phyloP scores from a whole-genome alignment of 2,329 filamentous ascomycete genomes.

The Trichoderma sp. region DNA sequence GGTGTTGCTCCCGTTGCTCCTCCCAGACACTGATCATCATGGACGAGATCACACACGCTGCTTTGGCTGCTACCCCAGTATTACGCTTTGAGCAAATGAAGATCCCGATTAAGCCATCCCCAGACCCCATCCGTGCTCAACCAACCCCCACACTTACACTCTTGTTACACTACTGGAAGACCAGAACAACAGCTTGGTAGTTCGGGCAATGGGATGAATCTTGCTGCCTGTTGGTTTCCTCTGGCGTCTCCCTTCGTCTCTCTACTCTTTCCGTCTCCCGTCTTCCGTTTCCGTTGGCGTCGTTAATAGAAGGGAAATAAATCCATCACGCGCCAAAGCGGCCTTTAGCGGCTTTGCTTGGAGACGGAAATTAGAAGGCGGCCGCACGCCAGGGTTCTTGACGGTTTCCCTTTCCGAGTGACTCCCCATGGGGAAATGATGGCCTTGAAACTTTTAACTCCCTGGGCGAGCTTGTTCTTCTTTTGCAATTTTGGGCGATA shows the following conservation, averaged over 20 bases:
- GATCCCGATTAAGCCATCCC: background rate
- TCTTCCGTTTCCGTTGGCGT: background rate
- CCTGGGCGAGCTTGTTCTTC: background rate
- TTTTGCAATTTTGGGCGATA: background rate
- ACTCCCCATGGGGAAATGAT: slow-evolving; percentile 11
- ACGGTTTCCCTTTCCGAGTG: background rate
- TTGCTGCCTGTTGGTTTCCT: background rate
- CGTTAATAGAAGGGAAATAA: background rate
- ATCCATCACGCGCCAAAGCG: background rate
- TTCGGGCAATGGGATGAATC: background rate
- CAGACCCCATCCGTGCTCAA: background rate
- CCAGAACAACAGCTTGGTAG: background rate
- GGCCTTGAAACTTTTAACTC: background rate
- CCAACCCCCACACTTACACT: background rate
- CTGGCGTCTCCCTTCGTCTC: background rate
- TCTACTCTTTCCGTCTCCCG: background rate
- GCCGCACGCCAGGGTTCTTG: background rate
- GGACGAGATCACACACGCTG: background rate
- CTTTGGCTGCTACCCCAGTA: background rate
- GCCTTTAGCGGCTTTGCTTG: background rate
- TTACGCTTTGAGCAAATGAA: background rate
- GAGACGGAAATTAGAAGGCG: background rate
- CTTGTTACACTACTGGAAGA: background rate
- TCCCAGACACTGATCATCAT: background rate
- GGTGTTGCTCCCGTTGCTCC: background rate